phyloP scores from a whole-genome alignment of 176 grass and related monocot genomes.

The Ampelocalamus luodianensis region DNA sequence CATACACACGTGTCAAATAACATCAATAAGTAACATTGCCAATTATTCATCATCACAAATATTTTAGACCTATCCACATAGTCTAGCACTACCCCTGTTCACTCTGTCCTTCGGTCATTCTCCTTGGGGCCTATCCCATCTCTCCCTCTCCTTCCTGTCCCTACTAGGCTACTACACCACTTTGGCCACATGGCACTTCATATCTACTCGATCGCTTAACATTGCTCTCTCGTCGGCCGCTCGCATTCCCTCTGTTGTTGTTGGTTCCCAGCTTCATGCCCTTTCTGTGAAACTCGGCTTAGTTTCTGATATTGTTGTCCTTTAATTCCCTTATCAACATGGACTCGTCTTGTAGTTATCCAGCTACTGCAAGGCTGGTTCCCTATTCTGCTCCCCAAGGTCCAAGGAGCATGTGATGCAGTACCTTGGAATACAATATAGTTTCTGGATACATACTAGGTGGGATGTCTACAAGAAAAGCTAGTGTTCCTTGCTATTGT shows the following conservation, averaged over 20 bases:
- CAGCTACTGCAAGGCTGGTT: conserved; percentile 59
- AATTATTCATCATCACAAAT: too few relatives aligned
- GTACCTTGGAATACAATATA: conserved; percentile 97
- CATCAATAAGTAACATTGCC: too few relatives aligned
- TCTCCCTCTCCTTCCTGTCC: conserved; percentile 62
- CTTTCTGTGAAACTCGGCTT: conserved; percentile 70
- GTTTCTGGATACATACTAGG: conserved; percentile 67
- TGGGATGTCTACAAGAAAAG: conserved; percentile 16
- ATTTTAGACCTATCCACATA: too few relatives aligned
- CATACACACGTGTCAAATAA: too few relatives aligned
- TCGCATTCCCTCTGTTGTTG: conserved; percentile 40
- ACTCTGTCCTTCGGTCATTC: conserved; percentile 58
- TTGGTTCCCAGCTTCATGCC: conserved; percentile 68
- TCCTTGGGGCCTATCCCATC: conserved; percentile 50
- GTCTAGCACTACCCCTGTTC: conserved; percentile 64
- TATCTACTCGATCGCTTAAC: conserved; percentile 78
- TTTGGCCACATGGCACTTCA: conserved; percentile 40
- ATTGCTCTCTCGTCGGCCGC: conserved; percentile 66
- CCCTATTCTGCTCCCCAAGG: conserved; percentile 60
- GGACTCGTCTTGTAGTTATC: conserved; percentile 70
- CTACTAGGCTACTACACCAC: conserved; percentile 53
- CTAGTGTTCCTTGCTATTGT: conserved; percentile 10
- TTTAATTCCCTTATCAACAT: conserved; percentile 84
- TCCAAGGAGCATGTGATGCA: conserved; percentile 53
- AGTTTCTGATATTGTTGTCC: conserved; percentile 69